Conservation (phyloP, 768 basidiomycete genomes). For the Filobasidium wieringae region DNA sequence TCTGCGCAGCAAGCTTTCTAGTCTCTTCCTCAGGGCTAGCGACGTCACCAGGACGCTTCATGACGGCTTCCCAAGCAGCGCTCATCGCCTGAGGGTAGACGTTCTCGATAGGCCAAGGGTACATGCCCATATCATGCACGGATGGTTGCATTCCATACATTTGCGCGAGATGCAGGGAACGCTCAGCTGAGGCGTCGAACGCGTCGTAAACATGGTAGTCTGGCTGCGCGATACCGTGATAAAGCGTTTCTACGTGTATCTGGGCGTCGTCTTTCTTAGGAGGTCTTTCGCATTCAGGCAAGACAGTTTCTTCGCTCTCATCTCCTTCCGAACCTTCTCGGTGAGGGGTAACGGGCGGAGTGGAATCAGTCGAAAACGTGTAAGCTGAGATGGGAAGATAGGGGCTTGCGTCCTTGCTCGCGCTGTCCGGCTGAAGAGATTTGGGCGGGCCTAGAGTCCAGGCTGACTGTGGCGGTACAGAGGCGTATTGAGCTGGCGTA, state of each 20-base stretch:
- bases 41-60: background rate
- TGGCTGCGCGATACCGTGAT: background rate
- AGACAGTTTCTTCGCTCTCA: background rate
- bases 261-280: background rate
- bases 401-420: background rate
- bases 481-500: constrained; percentile 11
- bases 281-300: background rate
- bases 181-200: background rate
- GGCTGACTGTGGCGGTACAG: constrained; percentile 12
- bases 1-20: constrained; percentile 1
- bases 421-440: background rate
- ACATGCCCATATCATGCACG: background rate
- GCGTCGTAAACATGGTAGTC: background rate
- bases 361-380: constrained; percentile 12
- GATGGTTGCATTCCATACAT: too few relatives aligned
- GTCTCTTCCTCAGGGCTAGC: background rate
- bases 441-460: constrained; percentile 27
- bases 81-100: background rate
- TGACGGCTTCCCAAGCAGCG: background rate
- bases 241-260: background rate
- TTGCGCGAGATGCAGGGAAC: background rate
- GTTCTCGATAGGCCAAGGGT: constrained; percentile 5
- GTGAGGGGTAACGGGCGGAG: constrained; percentile 9
- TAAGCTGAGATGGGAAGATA: constrained; percentile 12
- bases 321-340: background rate